These are phyloP conservation scores for Helichrysum umbraculigerum DNA, from an alignment of 129 eudicot genomes.

Conservation along the genomic window DNA sequence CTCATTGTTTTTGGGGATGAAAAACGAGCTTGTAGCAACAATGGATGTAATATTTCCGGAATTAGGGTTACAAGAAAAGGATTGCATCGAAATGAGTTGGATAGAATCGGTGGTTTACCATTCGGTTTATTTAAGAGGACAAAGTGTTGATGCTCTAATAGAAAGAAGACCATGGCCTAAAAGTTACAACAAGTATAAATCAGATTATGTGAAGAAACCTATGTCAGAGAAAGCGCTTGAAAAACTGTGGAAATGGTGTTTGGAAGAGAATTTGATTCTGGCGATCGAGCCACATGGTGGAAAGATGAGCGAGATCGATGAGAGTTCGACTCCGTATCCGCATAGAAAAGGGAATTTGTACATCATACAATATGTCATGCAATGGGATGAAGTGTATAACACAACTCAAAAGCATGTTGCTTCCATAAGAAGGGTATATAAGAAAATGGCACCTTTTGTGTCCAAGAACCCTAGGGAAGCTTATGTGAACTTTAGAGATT, in stretches of 20 bases:
- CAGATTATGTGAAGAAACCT: conserved; percentile 2
- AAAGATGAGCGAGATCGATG: conserved; percentile 7
- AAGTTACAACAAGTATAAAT: background rate
- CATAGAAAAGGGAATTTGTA: conserved; percentile 15
- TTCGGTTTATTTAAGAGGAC: conserved; percentile 7
- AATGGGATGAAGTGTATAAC: background rate
- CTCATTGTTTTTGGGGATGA: background rate
- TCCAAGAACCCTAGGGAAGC: conserved; percentile 10
- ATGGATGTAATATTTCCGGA: background rate
- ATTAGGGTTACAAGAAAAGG: conserved; percentile 5
- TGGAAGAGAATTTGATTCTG: background rate
- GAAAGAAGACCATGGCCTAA: conserved; percentile 8
- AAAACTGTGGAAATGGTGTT: background rate
- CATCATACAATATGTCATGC: conserved; percentile 1
- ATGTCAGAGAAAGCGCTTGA: background rate
- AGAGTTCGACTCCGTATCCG: background rate
- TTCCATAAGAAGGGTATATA: background rate
- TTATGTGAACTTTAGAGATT: conserved; percentile 11
- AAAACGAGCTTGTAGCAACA: background rate
- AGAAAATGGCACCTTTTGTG: conserved; percentile 13
- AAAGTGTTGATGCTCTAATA: conserved; percentile 3
- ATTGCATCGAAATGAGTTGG: conserved; percentile 17
- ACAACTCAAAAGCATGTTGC: conserved; percentile 1
- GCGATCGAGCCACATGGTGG: conserved; percentile 6
- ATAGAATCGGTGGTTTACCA: conserved; percentile 4